Evolutionary conservation across 2,329 filamentous ascomycete genomes (phyloP).

Genomic region (Ceratocystis huliohia): DNA sequence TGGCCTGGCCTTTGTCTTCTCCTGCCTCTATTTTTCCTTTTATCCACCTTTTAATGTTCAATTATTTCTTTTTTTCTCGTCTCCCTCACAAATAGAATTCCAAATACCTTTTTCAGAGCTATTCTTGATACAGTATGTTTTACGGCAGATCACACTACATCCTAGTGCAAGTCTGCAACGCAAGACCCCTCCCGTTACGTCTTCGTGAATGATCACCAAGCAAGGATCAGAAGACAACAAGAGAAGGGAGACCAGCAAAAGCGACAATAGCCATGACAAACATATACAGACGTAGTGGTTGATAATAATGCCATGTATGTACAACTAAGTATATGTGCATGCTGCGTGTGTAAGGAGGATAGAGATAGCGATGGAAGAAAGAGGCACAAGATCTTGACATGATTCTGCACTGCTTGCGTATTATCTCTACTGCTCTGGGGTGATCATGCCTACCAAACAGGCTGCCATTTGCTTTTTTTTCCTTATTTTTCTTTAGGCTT

Average conservation of each 20-base stretch:
- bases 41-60: neutral
- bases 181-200: neutral
- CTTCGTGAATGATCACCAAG: neutral
- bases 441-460: neutral
- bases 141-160: constrained; percentile 9
- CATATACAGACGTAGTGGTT: too few relatives aligned
- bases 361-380: neutral
- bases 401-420: neutral
- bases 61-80: too few relatives aligned
- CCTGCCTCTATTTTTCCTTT: neutral
- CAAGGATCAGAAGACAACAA: neutral
- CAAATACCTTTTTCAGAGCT: neutral
- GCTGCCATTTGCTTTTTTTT: neutral
- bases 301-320: too few relatives aligned
- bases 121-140: neutral
- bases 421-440: too few relatives aligned
- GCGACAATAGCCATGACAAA: too few relatives aligned
- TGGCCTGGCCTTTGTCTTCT: neutral
- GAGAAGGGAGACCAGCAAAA: too few relatives aligned
- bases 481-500: neutral
- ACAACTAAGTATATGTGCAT: too few relatives aligned
- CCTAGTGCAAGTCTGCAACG: constrained; percentile 3
- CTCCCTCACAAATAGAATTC: neutral
- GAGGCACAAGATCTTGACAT: neutral
- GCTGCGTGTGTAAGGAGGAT: neutral